phyloP scores from a whole-genome alignment of 495 filamentous ascomycete genomes.

The Cudoniella acicularis region DNA sequence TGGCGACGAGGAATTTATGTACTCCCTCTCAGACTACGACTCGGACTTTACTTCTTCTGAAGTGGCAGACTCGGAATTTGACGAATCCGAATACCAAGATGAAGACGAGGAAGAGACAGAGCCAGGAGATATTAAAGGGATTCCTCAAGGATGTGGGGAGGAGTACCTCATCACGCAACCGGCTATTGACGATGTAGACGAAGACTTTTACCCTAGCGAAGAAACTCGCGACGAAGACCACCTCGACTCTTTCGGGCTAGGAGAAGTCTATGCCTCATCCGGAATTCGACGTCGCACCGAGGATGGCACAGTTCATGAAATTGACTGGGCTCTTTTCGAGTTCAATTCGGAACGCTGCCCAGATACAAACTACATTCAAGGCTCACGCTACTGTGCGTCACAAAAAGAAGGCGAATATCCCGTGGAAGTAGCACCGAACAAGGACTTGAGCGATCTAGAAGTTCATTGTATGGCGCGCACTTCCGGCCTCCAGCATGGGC shows the following conservation, averaged over 20 bases:
- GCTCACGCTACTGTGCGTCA: slow-evolving; percentile 27
- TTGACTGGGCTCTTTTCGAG: slow-evolving; percentile 93
- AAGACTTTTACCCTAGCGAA: slow-evolving; percentile 64
- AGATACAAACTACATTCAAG: slow-evolving; percentile 57
- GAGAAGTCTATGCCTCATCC: slow-evolving; percentile 83
- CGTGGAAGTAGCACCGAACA: slow-evolving; percentile 6
- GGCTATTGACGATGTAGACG: slow-evolving; percentile 79
- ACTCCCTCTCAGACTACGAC: slow-evolving; percentile 25
- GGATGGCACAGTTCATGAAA: slow-evolving; percentile 74
- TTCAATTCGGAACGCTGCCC: slow-evolving; percentile 68
- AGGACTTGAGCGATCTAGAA: slow-evolving; percentile 58
- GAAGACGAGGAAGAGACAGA: slow-evolving; percentile 37
- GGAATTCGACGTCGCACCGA: slow-evolving; percentile 69
- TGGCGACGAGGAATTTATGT: slow-evolving; percentile 27
- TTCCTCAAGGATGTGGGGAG: slow-evolving; percentile 69
- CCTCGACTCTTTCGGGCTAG: slow-evolving; percentile 67
- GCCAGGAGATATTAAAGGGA: slow-evolving; percentile 79
- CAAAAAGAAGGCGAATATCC: slow-evolving; percentile 17
- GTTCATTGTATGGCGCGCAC: slow-evolving; percentile 94
- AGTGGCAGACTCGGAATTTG: background rate
- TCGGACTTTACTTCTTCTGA: slow-evolving; percentile 12
- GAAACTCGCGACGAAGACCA: slow-evolving; percentile 70
- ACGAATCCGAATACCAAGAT: slow-evolving; percentile 9
- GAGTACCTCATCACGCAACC: slow-evolving; percentile 78
- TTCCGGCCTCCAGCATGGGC: slow-evolving; percentile 73